Base-by-base conservation (phyloP, 768 basidiomycete genomes). In the Termitomyces sp. region DNA sequence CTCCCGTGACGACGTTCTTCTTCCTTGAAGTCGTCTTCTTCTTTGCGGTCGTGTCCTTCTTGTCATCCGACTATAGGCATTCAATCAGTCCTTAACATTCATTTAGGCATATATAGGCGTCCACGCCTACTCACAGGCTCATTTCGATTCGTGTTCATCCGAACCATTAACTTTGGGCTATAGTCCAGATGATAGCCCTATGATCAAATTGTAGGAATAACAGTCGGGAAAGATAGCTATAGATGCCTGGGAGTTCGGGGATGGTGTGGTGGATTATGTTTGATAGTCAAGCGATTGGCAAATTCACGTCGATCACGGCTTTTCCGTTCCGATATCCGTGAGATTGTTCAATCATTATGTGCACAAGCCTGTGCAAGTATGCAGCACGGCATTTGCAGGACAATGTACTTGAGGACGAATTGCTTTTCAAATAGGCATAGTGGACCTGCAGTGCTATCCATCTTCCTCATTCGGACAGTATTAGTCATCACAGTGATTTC, bases 1-100 rank as follows among this genome's bases (percentile, higher is more conserved):
- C 68, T 7, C 82, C 80, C 60, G 77, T 76, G 3, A 70, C 64
- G 16, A 70, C 64, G 60, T 82, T 83, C 76, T 83, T 84, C 68
- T 76, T 77, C 24, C 60, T 53, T 28, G 55, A 29, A 28, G 58
- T 33, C n/a, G 26, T 41, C 46, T 54, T 64, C 55, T 65, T 71
- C 60, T 65, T 70, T 49, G 59, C 45, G 9, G 67, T 58, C 8
- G 68, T 59, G 22, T 70, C 71, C 56, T 69, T 68, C 42, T 61
- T 68, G 59, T 66, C 64, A 26, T 68, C 70, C 36, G 65, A 57
- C 70, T 72, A 41, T 47, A 48, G 18, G 37, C 54, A 52, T 45
- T 42, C 31, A 58, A 56, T 46, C 46, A 47, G 55, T 50, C 49
- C 55, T 56, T 58, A 61, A 28, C 51, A 18, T 62, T 54, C 50